phyloP scores from a whole-genome alignment of 2,329 filamentous ascomycete genomes.

The Sporothrix sp. region DNA sequence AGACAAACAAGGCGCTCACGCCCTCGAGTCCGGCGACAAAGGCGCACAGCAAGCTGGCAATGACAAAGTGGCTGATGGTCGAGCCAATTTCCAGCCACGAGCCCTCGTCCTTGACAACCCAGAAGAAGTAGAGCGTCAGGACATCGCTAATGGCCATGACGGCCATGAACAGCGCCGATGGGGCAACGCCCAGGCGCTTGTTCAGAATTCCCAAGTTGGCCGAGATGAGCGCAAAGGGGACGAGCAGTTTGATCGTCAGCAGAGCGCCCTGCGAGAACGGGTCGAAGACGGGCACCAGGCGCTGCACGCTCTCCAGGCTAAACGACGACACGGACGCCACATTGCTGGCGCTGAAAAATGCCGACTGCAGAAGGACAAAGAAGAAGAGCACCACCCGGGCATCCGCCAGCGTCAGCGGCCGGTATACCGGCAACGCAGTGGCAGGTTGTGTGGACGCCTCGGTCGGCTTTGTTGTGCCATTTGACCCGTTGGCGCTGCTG shows the following conservation, averaged over 20 bases:
- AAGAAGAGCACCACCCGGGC: conserved; percentile 87
- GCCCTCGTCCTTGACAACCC: conserved; percentile 91
- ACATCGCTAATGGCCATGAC: conserved; percentile 89
- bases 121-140: conserved; percentile 93
- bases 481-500: background rate
- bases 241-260: conserved; percentile 78
- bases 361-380: conserved; percentile 86
- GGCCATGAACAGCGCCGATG: conserved; percentile 84
- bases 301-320: conserved; percentile 78
- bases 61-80: conserved; percentile 90
- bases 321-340: conserved; percentile 90
- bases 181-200: conserved; percentile 69
- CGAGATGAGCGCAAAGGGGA: conserved; percentile 86
- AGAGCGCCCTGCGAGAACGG: conserved; percentile 86
- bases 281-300: conserved; percentile 84
- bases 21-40: conserved; percentile 86
- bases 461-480: conserved; percentile 7
- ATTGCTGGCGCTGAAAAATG: conserved; percentile 95
- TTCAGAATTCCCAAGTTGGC: conserved; percentile 93
- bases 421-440: conserved; percentile 32
- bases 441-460: background rate
- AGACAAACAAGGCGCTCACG: conserved; percentile 72
- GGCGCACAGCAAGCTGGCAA: conserved; percentile 78
- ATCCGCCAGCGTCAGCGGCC: conserved; percentile 71
- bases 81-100: conserved; percentile 97